Conservation (phyloP, 2,329 filamentous ascomycete species). For the Amauroascus verrucosus region DNA sequence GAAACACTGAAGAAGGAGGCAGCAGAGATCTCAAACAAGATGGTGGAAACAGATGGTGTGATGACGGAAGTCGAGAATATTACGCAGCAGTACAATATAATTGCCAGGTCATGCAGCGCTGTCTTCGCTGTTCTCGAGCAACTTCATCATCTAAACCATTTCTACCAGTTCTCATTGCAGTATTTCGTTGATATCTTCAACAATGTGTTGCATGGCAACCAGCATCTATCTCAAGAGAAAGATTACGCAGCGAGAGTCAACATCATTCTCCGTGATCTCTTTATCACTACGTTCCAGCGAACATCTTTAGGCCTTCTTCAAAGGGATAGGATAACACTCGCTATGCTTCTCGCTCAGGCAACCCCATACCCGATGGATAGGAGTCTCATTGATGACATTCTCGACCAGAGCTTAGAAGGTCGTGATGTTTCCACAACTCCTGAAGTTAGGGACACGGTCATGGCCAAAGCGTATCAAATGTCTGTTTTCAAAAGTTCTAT, state of each 20-base stretch:
- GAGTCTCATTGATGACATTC: conserved; percentile 70
- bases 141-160: conserved; percentile 95
- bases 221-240: conserved; percentile 57
- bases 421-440: conserved; percentile 64
- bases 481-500: conserved; percentile 63
- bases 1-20: conserved; percentile 98
- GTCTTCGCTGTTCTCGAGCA: conserved; percentile 96
- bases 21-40: conserved; percentile 90
- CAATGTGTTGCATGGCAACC: conserved; percentile 72
- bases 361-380: conserved; percentile 96
- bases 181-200: conserved; percentile 99
- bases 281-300: conserved; percentile 81
- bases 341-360: conserved; percentile 88
- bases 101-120: conserved; percentile 89
- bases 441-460: conserved; percentile 55
- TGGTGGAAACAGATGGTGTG: conserved; percentile 90
- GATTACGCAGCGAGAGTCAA: conserved; percentile 74
- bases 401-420: conserved; percentile 67
- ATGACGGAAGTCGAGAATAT: conserved; percentile 97
- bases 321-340: conserved; percentile 86
- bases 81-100: conserved; percentile 84
- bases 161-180: conserved; percentile 97
- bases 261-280: conserved; percentile 82
- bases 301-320: conserved; percentile 90
- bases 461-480: conserved; percentile 59